Percentiles rank a stretch among this genome's conserved stretches.
These are phyloP conservation scores for Capsicum rhomboideum DNA, from an alignment of 257 asterid genomes.

Conservation along the genomic window DNA sequence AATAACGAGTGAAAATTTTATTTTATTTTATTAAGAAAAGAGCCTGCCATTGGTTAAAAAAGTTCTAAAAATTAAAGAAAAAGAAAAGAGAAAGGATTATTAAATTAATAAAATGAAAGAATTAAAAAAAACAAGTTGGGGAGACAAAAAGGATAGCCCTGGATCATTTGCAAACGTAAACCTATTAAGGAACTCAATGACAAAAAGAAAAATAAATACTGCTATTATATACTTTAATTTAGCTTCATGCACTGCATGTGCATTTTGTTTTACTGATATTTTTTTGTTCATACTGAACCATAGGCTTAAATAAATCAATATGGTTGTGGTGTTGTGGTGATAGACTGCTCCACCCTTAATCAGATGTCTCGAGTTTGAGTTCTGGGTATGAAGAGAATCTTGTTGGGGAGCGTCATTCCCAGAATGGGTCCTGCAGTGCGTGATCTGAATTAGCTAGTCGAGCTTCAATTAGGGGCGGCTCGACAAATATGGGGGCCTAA, in stretches of 20 bases:
- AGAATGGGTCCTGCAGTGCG: too few species aligned
- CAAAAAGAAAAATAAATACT: not conserved
- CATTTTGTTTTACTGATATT: not conserved
- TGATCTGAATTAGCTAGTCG: too few species aligned
- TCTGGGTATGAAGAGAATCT: too few species aligned
- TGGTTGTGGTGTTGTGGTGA: too few species aligned
- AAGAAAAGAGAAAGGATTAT: not conserved
- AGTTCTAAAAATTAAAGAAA: not conserved
- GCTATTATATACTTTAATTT: not conserved
- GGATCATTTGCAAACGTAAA: not conserved
- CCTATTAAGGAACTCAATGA: not conserved
- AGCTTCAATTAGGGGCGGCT: too few species aligned
- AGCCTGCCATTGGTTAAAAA: too few species aligned
- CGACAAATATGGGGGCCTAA: too few species aligned
- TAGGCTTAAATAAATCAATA: not conserved
- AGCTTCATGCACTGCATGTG: constrained; percentile 2
- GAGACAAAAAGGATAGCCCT: not conserved
- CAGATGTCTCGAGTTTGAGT: too few species aligned
- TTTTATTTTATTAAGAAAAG: not conserved
- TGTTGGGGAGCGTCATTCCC: too few species aligned
- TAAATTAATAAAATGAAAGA: not conserved
- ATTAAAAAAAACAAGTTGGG: not conserved
- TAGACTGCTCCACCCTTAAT: too few species aligned
- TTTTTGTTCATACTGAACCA: not conserved
- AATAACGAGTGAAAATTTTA: not conserved